These are phyloP conservation scores for Phalaenopsis aphrodite DNA, from an alignment of 106 monocot species.

Conservation along the genomic window DNA sequence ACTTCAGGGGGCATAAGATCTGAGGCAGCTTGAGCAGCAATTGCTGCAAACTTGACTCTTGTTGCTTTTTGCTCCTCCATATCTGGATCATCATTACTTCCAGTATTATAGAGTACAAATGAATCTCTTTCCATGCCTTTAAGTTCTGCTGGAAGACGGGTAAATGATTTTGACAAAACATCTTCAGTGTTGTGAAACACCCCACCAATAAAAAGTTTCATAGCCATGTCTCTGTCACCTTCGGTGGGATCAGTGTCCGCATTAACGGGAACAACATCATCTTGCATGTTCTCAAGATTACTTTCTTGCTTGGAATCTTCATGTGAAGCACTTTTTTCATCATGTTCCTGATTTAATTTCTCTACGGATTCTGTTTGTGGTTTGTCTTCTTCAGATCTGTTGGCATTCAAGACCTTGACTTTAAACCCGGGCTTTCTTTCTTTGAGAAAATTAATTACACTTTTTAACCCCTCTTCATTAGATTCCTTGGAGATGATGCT, in stretches of 20 bases:
- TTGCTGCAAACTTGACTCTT: constrained; percentile 56
- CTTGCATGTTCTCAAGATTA: constrained; percentile 30
- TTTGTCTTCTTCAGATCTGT: constrained; percentile 52
- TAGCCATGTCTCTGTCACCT: constrained; percentile 19
- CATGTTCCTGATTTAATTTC: constrained; percentile 49
- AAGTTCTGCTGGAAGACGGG: constrained; percentile 62
- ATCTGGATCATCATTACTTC: constrained; percentile 32
- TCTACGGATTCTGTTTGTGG: constrained; percentile 41
- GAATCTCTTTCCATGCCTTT: constrained; percentile 47
- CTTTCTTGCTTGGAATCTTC: constrained; percentile 36
- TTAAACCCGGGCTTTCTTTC: constrained; percentile 82
- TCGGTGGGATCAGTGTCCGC: constrained; percentile 29
- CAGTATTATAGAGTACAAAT: constrained; percentile 54
- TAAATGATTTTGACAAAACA: constrained; percentile 39
- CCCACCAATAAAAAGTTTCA: constrained; percentile 72
- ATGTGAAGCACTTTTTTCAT: constrained; percentile 24
- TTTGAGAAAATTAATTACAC: constrained; percentile 70
- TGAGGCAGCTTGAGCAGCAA: constrained; percentile 64
- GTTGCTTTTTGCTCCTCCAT: constrained; percentile 33
- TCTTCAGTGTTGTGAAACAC: constrained; percentile 85
- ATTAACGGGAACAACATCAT: constrained; percentile 19
- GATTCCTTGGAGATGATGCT: constrained; percentile 30
- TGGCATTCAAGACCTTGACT: constrained; percentile 57
- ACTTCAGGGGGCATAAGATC: constrained; percentile 88
- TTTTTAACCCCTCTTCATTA: constrained; percentile 63